These are phyloP conservation scores for Phytophthora boehmeriae DNA, from an alignment of 352 stramenopile species.

Conservation along the genomic window DNA sequence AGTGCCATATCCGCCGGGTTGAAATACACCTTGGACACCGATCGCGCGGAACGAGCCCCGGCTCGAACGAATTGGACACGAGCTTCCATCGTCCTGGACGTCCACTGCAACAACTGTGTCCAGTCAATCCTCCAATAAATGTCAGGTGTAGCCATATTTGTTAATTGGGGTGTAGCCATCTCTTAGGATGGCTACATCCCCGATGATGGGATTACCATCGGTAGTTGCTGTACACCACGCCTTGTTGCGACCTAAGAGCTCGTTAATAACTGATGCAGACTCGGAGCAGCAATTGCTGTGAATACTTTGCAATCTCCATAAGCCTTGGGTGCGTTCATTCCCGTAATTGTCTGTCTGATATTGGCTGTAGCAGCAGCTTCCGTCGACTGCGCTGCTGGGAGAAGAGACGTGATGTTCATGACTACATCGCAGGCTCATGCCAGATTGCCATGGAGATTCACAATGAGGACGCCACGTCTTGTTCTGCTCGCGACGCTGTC, in stretches of 20 bases:
- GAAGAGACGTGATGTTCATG: conserved; percentile 3
- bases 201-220: conserved; percentile 1
- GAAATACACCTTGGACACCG: conserved; percentile 74
- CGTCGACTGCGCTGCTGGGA: conserved; percentile 23
- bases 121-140: conserved; percentile 22
- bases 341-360: background rate
- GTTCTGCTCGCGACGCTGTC: background rate
- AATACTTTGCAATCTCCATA: conserved; percentile 8
- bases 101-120: background rate
- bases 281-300: conserved; percentile 9
- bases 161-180: conserved; percentile 14
- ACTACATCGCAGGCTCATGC: no score
- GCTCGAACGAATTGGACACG: conserved; percentile 69
- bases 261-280: conserved; percentile 10
- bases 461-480: background rate
- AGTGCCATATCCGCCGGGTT: conserved; percentile 58
- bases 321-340: background rate
- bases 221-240: conserved; percentile 19
- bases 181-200: conserved; percentile 8
- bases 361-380: conserved; percentile 21
- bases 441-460: background rate
- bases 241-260: conserved; percentile 19
- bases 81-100: conserved; percentile 28
- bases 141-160: conserved; percentile 9
- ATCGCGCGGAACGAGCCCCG: conserved; percentile 55